phyloP scores from a whole-genome alignment of 345 rosid genomes.

The Syzygium jambos region DNA sequence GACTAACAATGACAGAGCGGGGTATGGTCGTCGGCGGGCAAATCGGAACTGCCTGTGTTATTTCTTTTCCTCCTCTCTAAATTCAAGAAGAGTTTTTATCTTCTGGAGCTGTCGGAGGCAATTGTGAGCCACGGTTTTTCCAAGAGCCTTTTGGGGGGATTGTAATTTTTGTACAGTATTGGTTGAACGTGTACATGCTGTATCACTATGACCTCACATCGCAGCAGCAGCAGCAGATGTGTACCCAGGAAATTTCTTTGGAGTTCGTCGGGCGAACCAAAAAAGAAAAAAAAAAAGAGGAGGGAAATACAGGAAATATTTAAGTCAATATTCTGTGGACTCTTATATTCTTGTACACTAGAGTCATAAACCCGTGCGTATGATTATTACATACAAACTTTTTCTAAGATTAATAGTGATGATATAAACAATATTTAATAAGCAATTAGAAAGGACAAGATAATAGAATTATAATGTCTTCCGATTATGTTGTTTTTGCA shows the following conservation, averaged over 20 bases:
- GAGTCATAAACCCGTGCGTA: background rate
- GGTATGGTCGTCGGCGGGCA: background rate
- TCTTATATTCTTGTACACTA: background rate
- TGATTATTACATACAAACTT: background rate
- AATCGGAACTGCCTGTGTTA: background rate
- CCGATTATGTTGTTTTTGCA: background rate
- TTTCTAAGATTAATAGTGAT: background rate
- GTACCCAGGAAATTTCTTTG: constrained; percentile 4
- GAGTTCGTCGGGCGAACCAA: background rate
- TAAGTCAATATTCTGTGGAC: background rate
- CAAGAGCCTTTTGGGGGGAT: background rate
- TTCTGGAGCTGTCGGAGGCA: background rate
- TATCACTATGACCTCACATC: constrained; percentile 26
- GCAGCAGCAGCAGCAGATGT: background rate
- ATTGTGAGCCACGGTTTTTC: background rate
- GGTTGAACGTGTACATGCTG: constrained; percentile 28
- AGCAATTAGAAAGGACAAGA: background rate
- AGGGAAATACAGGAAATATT: background rate
- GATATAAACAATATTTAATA: background rate
- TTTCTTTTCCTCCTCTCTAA: background rate
- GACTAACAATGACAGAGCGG: constrained; percentile 10
- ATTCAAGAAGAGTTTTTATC: background rate
- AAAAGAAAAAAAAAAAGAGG: background rate
- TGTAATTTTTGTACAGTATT: constrained; percentile 35
- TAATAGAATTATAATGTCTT: background rate